These are phyloP conservation scores for Articulospora tetracladia DNA, from an alignment of 495 filamentous ascomycete species.

Conservation along the genomic window DNA sequence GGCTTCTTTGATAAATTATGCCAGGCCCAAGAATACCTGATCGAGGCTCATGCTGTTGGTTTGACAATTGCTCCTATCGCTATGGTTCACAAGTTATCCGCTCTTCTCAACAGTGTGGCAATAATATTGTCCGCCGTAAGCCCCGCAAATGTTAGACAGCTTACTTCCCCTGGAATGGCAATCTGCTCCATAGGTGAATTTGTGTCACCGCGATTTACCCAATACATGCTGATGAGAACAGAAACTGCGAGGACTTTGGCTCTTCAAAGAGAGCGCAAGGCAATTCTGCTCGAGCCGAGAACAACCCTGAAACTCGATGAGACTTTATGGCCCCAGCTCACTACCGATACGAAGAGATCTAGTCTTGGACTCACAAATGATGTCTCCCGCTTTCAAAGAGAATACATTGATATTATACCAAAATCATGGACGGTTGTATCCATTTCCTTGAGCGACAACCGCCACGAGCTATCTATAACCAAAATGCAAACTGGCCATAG, in stretches of 20 bases:
- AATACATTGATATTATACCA: slow-evolving; percentile 81
- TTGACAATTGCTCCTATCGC: slow-evolving; percentile 39
- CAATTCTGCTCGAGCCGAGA: slow-evolving; percentile 41
- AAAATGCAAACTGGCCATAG: slow-evolving; percentile 66
- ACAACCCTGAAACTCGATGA: slow-evolving; percentile 27
- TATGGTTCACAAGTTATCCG: slow-evolving; percentile 48
- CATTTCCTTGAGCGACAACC: slow-evolving; percentile 72
- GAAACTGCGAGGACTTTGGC: slow-evolving; percentile 62
- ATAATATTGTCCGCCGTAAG: slow-evolving; percentile 62
- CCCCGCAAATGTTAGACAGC: slow-evolving; percentile 35
- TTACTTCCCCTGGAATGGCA: slow-evolving; percentile 53
- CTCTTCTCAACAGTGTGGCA: slow-evolving; percentile 55
- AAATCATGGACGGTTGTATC: slow-evolving; percentile 80
- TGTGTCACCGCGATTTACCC: not conserved
- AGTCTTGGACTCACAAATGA: slow-evolving; percentile 35
- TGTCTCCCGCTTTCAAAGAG: slow-evolving; percentile 54
- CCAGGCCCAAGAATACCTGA: slow-evolving; percentile 56
- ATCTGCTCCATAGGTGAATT: slow-evolving; percentile 36
- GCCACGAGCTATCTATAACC: slow-evolving; percentile 77
- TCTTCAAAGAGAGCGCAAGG: slow-evolving; percentile 54
- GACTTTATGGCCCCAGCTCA: slow-evolving; percentile 40
- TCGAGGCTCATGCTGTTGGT: slow-evolving; percentile 49
- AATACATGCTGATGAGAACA: slow-evolving; percentile 32
- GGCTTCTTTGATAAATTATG: slow-evolving; percentile 55
- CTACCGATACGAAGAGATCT: slow-evolving; percentile 10